Evolutionary conservation across 1,284 basidiomycete genomes (phyloP), one percentile per base, ranked within the genome.

Genomic region (Trichosporon sp.): DNA sequence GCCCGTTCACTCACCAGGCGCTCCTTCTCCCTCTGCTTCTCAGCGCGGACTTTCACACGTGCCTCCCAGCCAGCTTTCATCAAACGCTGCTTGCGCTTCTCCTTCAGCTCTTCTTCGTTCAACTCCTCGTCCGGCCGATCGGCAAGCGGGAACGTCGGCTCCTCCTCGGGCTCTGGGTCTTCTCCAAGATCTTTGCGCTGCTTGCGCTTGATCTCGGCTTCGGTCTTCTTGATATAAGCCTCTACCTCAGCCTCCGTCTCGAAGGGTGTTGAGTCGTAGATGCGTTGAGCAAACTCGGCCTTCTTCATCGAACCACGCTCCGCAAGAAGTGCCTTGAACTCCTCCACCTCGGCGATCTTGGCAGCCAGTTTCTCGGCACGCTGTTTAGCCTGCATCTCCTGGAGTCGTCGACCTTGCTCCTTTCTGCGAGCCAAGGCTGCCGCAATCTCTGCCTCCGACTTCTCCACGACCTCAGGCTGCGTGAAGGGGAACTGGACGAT

Each of bases 61-160:
- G 96, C 95, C 69, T 99, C 97, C 83, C 92, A 95, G 0, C 93
- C 94, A 0, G 95, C 94, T 83, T 98, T 99, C 85, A 97, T 86
- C 42, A 99, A 86, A 71, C 90, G 91, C 82, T 99, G 97, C 75
- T 91, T 92, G 76, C 91, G 90, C 85, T 99, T 99, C 83, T 99
- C 97, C 81, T 93, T 98, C 62, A 98, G 78, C 15, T 90, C 88
- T 62, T 98, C 95, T 79, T 98, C 95, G 75, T 93, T 93, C 23
- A 99, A 87, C 88, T 97, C 92, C 21, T 89, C 90, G 82, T 99
- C 97, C 0, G 95, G 93, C 1, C 92, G 87, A 75, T 98, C 94
- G 15, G 96, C 85, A 2, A 99, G 86, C 6, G 93, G 94, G 84
- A 95, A 99, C 0, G 88, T 88, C 0, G 89, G 90, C 70, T 94